phyloP scores from a whole-genome alignment of 192 early-diverging fungal genomes.

The Coemansia reversa region DNA sequence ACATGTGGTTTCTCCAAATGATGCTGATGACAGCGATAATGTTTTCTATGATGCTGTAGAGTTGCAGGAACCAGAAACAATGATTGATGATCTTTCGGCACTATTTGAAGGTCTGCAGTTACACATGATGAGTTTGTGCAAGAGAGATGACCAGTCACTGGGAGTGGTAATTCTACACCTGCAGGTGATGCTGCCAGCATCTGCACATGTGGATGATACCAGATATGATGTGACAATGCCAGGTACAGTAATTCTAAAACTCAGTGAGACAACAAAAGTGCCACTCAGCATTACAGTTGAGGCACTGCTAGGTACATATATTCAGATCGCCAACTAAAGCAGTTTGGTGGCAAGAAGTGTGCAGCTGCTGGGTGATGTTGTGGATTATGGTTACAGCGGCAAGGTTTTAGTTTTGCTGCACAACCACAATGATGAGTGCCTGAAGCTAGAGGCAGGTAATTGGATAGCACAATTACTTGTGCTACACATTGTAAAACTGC shows the following conservation, averaged over 20 bases:
- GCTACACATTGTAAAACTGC: not conserved
- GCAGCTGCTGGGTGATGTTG: not conserved
- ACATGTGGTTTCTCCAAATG: no score
- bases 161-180: not conserved
- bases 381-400: slow-evolving; percentile 1
- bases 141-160: not conserved
- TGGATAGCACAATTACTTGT: no score
- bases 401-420: not conserved
- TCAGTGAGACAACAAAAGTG: not conserved
- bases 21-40: no score
- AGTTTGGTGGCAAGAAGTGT: not conserved
- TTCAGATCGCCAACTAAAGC: not conserved
- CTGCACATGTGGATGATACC: not conserved
- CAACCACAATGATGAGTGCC: not conserved
- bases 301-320: not conserved
- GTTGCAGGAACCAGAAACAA: no score
- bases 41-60: no score
- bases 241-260: not conserved
- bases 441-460: not conserved
- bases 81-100: not conserved
- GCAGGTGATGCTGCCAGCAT: not conserved
- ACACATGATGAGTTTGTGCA: not conserved
- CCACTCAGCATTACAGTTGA: not conserved
- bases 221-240: not conserved
- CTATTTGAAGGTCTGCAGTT: not conserved